Percentiles rank a stretch among this genome's conserved stretches.
These are phyloP conservation scores for Colletotrichum horii DNA, from an alignment of 2,329 filamentous ascomycete genomes.

Conservation along the genomic window DNA sequence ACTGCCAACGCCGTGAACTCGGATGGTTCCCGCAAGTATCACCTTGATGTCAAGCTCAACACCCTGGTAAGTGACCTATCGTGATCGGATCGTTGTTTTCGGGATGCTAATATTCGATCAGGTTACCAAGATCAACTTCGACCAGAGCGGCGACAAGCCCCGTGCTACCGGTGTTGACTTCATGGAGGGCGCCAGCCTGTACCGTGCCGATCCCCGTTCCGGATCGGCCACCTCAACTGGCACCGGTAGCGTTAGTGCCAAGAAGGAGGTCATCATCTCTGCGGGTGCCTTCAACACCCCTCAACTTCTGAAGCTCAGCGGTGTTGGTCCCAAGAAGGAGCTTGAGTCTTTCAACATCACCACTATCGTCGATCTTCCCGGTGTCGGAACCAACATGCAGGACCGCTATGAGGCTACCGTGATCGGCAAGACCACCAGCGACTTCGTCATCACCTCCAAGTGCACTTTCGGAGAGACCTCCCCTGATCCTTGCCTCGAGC, in stretches of 20 bases:
- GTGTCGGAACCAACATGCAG: constrained; percentile 56
- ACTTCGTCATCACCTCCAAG: constrained; percentile 32
- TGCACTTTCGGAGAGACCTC: constrained; percentile 35
- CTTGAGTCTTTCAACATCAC: constrained; percentile 49
- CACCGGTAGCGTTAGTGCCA: constrained; percentile 17
- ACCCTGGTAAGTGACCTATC: not conserved
- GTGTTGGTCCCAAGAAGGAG: constrained; percentile 48
- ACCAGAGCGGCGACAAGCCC: constrained; percentile 30
- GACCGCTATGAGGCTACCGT: constrained; percentile 44
- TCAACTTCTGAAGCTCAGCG: constrained; percentile 56
- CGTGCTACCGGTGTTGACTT: constrained; percentile 37
- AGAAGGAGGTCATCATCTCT: constrained; percentile 53
- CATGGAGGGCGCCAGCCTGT: constrained; percentile 41
- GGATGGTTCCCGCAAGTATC: constrained; percentile 26
- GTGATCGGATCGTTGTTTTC: not conserved
- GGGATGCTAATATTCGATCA: not conserved
- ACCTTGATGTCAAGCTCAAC: constrained; percentile 29
- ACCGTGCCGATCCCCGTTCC: constrained; percentile 46
- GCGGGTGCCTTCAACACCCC: constrained; percentile 57
- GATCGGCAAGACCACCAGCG: constrained; percentile 21
- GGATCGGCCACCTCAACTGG: constrained; percentile 22
- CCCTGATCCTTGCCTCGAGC: constrained; percentile 40
- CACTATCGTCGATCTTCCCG: constrained; percentile 48
- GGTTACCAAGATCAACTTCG: constrained; percentile 43
- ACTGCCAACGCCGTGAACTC: constrained; percentile 8